Evolutionary conservation across 192 early-diverging fungal genomes (phyloP), one percentile per base, ranked within the genome.

Genomic region (Entomortierella chlamydospora): DNA sequence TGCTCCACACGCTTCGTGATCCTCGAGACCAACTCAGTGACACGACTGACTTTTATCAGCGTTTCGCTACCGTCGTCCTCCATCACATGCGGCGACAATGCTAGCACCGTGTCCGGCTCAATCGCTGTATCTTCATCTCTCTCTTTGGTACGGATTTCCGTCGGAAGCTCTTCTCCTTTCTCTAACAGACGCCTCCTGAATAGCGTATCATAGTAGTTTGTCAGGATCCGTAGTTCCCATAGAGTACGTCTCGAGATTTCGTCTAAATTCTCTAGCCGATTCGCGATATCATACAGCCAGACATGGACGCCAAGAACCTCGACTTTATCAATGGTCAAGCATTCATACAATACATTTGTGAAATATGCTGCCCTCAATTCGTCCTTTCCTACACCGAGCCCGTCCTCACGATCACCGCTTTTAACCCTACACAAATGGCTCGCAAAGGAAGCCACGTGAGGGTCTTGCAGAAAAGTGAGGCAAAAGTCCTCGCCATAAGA

Each of bases 261-360:
- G 20, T 60, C 63, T 26, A 55, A 25, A 33, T 26, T 17, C 18
- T 79, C 76, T 22, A 79, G 52, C 47, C 68, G 56, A 31, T 61
- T 70, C 15, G 49, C 49, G 54, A 72, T 58, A 49, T 81, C 68
- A 53, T 83, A 83, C 8, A 90, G 59, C 56, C 81, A 76, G 47
- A 88, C 57, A 68, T 85, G 84, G 15, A 76, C 73, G 20, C 69
- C 70, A 50, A 90, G 54, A 6, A 83, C 69, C 39, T 90, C 86
- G 11, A 78, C 64, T 33, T 89, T 81, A 47, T 91, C 88, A 42
- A 71, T 68, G 17, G 71, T 74, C 34, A 90, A 47, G 60, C 88
- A 90, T 65, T 90, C 87, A 31, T 83, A 64, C 18, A 91, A 51
- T 13, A 85, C 72, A 28, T 51, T 70, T 1, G 82, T 85, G n/a